phyloP scores from a whole-genome alignment of 108 stramenopile genomes.

The Schizochytrium sp. region DNA sequence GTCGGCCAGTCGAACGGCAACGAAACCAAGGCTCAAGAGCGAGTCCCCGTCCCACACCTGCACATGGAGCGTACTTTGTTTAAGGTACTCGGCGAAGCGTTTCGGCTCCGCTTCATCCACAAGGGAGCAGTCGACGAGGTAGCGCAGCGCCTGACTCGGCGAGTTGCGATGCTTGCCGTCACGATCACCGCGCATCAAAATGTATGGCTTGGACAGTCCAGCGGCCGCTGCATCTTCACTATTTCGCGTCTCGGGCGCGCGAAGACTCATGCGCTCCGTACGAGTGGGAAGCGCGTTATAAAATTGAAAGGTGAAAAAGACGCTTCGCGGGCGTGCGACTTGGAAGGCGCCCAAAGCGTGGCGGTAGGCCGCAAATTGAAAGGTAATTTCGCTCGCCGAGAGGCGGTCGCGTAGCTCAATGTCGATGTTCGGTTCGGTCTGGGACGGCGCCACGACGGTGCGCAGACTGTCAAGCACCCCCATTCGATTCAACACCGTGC shows the following conservation, averaged over 20 bases:
- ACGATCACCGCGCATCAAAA: not conserved
- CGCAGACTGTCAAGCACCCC: not conserved
- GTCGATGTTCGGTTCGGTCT: slow-evolving; percentile 22
- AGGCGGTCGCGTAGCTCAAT: slow-evolving; percentile 30
- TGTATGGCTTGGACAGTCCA: not conserved
- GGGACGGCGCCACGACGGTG: not conserved
- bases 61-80: slow-evolving; percentile 33
- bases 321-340: slow-evolving; percentile 23
- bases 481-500: not conserved
- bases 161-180: not conserved
- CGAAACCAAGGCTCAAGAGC: slow-evolving; percentile 41
- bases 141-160: slow-evolving; percentile 37
- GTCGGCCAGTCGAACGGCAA: slow-evolving; percentile 34
- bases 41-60: slow-evolving; percentile 57
- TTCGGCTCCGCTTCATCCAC: slow-evolving; percentile 27
- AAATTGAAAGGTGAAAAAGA: slow-evolving; percentile 55
- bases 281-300: slow-evolving; percentile 41
- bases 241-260: not conserved
- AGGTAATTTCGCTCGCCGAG: slow-evolving; percentile 37
- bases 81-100: slow-evolving; percentile 40
- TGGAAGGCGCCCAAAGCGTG: not conserved
- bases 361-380: slow-evolving; percentile 53
- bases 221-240: not conserved
- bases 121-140: slow-evolving; percentile 37
- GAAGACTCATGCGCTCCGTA: slow-evolving; percentile 44